A percentile compares a stretch with the other conserved stretches of the same genome.
Conservation (phyloP, 192 early-diverging fungal genomes). For the Ambispora gerdemannii region DNA sequence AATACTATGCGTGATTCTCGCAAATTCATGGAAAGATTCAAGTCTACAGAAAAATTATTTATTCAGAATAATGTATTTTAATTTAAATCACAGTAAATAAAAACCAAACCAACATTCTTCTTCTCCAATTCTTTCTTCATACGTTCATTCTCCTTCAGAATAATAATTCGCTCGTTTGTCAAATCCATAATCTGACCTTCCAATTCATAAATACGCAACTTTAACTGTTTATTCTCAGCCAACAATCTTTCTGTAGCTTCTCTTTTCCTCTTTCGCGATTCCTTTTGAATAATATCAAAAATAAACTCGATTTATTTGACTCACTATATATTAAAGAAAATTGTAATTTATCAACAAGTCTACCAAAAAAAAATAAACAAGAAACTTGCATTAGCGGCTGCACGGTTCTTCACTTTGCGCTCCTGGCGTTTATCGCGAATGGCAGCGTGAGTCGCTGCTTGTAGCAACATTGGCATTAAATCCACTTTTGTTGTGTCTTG, state of each 20-base stretch:
- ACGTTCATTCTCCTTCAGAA: background rate
- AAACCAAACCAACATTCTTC: background rate
- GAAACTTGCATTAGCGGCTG: slow-evolving; percentile 11
- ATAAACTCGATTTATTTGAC: background rate
- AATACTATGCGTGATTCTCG: too few relatives aligned
- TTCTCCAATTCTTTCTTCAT: background rate
- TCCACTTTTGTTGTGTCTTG: slow-evolving; percentile 1
- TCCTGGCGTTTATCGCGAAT: slow-evolving; percentile 27
- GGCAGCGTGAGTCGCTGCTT: slow-evolving; percentile 23
- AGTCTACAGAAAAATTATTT: too few relatives aligned
- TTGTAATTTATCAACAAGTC: background rate
- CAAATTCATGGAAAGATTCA: too few relatives aligned
- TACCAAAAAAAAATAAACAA: background rate
- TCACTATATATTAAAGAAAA: too few relatives aligned
- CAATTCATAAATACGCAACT: slow-evolving; percentile 1
- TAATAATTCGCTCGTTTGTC: background rate
- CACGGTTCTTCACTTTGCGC: slow-evolving; percentile 29
- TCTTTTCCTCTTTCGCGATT: slow-evolving; percentile 27
- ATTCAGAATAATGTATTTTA: too few relatives aligned
- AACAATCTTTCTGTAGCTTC: slow-evolving; percentile 25
- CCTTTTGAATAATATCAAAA: background rate
- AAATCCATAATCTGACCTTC: slow-evolving; percentile 15
- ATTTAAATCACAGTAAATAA: too few relatives aligned
- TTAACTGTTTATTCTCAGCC: slow-evolving; percentile 16
- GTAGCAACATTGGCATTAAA: slow-evolving; percentile 24